phyloP scores from a whole-genome alignment of 805 yeast genomes.

The Candida rishiriensis region DNA sequence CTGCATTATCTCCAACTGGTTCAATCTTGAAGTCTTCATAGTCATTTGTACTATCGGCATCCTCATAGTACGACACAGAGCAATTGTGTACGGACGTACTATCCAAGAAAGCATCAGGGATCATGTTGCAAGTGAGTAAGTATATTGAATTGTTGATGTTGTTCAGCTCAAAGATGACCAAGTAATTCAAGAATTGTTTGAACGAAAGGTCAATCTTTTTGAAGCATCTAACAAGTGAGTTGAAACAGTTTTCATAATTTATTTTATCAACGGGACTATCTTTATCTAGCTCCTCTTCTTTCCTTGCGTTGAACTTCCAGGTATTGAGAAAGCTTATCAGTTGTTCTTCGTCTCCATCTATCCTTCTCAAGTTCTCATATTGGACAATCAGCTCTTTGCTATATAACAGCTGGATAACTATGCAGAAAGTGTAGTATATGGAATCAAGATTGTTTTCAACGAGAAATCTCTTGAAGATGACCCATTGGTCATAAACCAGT shows the following conservation, averaged over 20 bases:
- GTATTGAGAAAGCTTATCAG: slow-evolving; percentile 10
- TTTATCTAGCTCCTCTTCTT: background rate
- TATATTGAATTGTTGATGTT: slow-evolving; percentile 26
- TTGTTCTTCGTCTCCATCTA: slow-evolving; percentile 7
- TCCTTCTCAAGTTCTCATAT: slow-evolving; percentile 15
- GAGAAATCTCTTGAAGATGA: slow-evolving; percentile 11
- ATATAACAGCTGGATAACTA: slow-evolving; percentile 19
- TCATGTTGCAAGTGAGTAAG: slow-evolving; percentile 18
- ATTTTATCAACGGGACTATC: background rate
- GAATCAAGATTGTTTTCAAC: slow-evolving; percentile 11
- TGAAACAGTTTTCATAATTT: slow-evolving; percentile 10
- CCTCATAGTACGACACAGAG: slow-evolving; percentile 14
- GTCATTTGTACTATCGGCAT: slow-evolving; percentile 1
- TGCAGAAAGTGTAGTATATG: slow-evolving; percentile 16
- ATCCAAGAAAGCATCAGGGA: background rate
- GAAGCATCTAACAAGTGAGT: slow-evolving; percentile 18
- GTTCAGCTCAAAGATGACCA: slow-evolving; percentile 22
- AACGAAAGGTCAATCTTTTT: slow-evolving; percentile 17
- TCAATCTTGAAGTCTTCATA: slow-evolving; percentile 26
- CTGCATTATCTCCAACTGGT: slow-evolving; percentile 14
- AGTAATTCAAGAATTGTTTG: slow-evolving; percentile 16
- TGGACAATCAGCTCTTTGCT: slow-evolving; percentile 12
- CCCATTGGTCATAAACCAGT: slow-evolving; percentile 23
- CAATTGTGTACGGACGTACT: slow-evolving; percentile 11
- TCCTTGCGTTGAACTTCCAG: background rate